These are phyloP conservation scores for Phytophthora tentaculata DNA, from an alignment of 352 stramenopile species.

Conservation along the genomic window DNA sequence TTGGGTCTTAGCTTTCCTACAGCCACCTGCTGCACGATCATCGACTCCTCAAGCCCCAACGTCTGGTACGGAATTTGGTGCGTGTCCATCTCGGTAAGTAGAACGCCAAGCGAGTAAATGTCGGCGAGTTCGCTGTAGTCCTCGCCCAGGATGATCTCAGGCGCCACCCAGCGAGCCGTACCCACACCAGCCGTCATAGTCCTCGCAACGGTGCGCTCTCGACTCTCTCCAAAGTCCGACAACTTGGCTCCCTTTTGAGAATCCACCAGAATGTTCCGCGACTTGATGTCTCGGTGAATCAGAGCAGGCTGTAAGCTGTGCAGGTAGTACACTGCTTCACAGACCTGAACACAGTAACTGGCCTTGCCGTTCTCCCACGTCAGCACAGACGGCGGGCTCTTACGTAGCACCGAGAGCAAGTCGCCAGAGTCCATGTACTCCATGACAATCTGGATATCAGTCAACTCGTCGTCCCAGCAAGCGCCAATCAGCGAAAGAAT, in stretches of 20 bases:
- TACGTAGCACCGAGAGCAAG: constrained; percentile 64
- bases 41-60: constrained; percentile 70
- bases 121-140: constrained; percentile 77
- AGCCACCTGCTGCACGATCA: constrained; percentile 83
- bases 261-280: constrained; percentile 90
- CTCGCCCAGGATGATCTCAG: constrained; percentile 81
- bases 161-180: constrained; percentile 77
- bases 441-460: constrained; percentile 79
- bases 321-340: constrained; percentile 88
- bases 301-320: constrained; percentile 87
- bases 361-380: constrained; percentile 71
- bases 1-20: constrained; percentile 80
- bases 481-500: constrained; percentile 78
- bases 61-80: constrained; percentile 78
- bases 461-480: constrained; percentile 73
- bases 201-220: constrained; percentile 73
- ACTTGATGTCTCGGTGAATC: constrained; percentile 94
- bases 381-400: constrained; percentile 47
- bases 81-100: constrained; percentile 76
- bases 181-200: constrained; percentile 82
- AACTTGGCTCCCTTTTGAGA: constrained; percentile 74
- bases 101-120: constrained; percentile 77
- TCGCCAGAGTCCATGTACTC: constrained; percentile 85
- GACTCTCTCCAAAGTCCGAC: constrained; percentile 79
- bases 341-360: constrained; percentile 79